Evolutionary conservation across 495 filamentous ascomycete genomes (phyloP).

Genomic region (Daldinia bambusicola): DNA sequence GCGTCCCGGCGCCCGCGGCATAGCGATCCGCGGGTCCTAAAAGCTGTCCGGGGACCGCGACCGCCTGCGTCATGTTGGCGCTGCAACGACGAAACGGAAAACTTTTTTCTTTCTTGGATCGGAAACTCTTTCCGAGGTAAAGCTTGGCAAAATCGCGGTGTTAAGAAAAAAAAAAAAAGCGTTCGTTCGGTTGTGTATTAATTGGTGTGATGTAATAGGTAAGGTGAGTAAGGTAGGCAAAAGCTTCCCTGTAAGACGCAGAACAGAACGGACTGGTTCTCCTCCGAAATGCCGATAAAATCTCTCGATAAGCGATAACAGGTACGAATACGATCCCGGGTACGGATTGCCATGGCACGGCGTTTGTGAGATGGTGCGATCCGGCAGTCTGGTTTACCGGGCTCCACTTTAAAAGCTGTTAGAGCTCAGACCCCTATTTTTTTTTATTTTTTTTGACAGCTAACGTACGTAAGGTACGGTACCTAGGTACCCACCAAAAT

Average conservation of each 20-base stretch:
- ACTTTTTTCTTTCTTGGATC: neutral
- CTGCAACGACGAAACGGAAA: neutral
- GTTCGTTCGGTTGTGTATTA: neutral
- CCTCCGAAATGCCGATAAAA: conserved; percentile 13
- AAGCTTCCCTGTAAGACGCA: conserved; percentile 2
- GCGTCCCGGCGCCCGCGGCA: conserved; percentile 80
- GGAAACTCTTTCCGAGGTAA: neutral
- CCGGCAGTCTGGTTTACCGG: conserved; percentile 35
- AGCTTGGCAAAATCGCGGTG: neutral
- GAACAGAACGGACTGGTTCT: conserved; percentile 9
- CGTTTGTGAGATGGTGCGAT: conserved; percentile 31
- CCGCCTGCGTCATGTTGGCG: conserved; percentile 34
- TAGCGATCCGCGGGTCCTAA: conserved; percentile 74
- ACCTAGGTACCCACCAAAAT: conserved; percentile 17
- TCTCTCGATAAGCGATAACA: neutral
- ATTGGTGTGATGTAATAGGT: conserved; percentile 18
- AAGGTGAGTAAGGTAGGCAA: too few species aligned
- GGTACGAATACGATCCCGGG: neutral
- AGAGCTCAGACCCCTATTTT: conserved; percentile 32
- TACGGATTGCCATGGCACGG: neutral
- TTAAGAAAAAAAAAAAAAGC: too few species aligned
- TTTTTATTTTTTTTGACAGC: neutral
- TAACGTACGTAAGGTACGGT: too few species aligned
- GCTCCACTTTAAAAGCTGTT: neutral
- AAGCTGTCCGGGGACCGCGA: conserved; percentile 77